A percentile compares a stretch with the other conserved stretches of the same genome.
phyloP scores from a whole-genome alignment of 2,329 filamentous ascomycete species.

The Cadophora sp. region DNA sequence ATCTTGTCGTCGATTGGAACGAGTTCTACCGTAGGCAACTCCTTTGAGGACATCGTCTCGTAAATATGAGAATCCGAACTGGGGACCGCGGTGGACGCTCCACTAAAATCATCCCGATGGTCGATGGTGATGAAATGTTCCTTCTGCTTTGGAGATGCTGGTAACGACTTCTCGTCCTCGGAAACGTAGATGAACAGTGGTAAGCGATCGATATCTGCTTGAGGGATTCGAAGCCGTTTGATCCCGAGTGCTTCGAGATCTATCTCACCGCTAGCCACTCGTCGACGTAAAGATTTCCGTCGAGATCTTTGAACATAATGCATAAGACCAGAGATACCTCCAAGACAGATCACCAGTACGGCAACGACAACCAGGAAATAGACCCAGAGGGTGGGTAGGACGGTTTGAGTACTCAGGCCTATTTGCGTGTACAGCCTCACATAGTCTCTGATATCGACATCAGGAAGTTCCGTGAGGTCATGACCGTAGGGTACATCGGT shows the following conservation, averaged over 20 bases:
- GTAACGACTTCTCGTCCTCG: conserved; percentile 52
- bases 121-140: conserved; percentile 6
- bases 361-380: conserved; percentile 76
- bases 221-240: conserved; percentile 79
- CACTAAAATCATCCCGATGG: conserved; percentile 17
- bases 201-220: conserved; percentile 72
- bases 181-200: conserved; percentile 80
- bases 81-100: conserved; percentile 5
- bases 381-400: conserved; percentile 79
- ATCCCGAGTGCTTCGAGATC: conserved; percentile 88
- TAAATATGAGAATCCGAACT: not conserved
- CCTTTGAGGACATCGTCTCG: conserved; percentile 13
- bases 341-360: conserved; percentile 72
- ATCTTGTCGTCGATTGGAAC: conserved; percentile 30
- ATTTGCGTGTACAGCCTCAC: conserved; percentile 66
- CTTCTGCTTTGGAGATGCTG: conserved; percentile 46
- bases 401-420: conserved; percentile 52
- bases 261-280: conserved; percentile 79
- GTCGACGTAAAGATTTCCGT: conserved; percentile 69
- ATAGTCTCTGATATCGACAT: conserved; percentile 63
- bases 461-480: conserved; percentile 61
- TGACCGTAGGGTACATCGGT: conserved; percentile 64
- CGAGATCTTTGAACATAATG: conserved; percentile 78
- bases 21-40: conserved; percentile 16
- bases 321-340: conserved; percentile 73